phyloP scores from a whole-genome alignment of 768 basidiomycete species.

The Lactifluus pinguis region DNA sequence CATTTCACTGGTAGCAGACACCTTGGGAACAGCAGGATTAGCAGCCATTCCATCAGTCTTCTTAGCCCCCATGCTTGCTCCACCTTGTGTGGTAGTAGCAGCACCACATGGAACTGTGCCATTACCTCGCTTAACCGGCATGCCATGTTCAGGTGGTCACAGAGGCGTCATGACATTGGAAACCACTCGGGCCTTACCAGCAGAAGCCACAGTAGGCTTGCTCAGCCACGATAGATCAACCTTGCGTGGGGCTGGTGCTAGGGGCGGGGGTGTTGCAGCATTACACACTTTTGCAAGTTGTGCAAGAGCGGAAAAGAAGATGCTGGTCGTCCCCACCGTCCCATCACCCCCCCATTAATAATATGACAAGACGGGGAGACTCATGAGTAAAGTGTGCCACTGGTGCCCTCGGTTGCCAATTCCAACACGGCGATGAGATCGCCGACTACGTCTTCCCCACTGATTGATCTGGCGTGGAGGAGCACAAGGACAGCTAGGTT shows the following conservation, averaged over 20 bases:
- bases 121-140: conserved; percentile 16
- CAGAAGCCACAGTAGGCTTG: conserved; percentile 75
- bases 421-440: too few relatives aligned
- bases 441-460: too few relatives aligned
- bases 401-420: too few relatives aligned
- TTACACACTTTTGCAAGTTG: conserved; percentile 64
- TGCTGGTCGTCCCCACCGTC: too few relatives aligned
- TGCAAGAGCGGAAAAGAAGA: too few relatives aligned
- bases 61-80: conserved; percentile 20
- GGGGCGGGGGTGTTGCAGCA: conserved; percentile 39
- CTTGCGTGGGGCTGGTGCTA: conserved; percentile 44
- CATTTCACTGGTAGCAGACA: conserved; percentile 16
- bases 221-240: conserved; percentile 54
- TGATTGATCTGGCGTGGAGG: too few relatives aligned
- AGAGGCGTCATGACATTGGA: conserved; percentile 13
- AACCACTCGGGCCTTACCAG: conserved; percentile 47
- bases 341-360: too few relatives aligned
- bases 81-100: conserved; percentile 21
- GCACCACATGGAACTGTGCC: conserved; percentile 15
- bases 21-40: conserved; percentile 20
- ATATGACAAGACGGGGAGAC: too few relatives aligned
- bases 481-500: too few relatives aligned
- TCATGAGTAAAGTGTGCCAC: too few relatives aligned
- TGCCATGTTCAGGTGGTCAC: conserved; percentile 26
- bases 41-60: conserved; percentile 19